These are phyloP conservation scores for Isabelozyma heimii DNA, from an alignment of 805 yeast species.

Conservation along the genomic window DNA sequence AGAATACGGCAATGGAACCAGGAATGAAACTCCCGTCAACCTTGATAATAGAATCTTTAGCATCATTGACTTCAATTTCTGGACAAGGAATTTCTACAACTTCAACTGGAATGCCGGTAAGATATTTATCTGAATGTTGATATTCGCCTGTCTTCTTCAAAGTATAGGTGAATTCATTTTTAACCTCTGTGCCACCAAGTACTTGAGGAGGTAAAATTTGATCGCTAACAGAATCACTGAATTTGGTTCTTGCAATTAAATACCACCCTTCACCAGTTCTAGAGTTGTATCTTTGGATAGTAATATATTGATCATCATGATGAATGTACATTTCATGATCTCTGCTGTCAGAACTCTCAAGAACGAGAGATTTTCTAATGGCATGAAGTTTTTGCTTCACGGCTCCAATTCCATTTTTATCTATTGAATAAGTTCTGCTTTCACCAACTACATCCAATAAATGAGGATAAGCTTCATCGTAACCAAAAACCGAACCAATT, in stretches of 20 bases:
- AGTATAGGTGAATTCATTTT: constrained; percentile 56
- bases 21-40: constrained; percentile 71
- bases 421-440: constrained; percentile 55
- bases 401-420: constrained; percentile 63
- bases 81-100: constrained; percentile 54
- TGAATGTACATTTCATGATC: constrained; percentile 89
- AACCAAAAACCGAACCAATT: constrained; percentile 91
- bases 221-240: constrained; percentile 40
- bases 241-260: constrained; percentile 83
- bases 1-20: constrained; percentile 85
- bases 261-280: constrained; percentile 86
- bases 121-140: constrained; percentile 31
- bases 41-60: constrained; percentile 48
- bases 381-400: constrained; percentile 62
- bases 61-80: constrained; percentile 40
- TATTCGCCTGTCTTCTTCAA: constrained; percentile 53
- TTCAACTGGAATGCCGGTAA: constrained; percentile 67
- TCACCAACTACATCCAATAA: constrained; percentile 81
- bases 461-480: constrained; percentile 86
- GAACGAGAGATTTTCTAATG: constrained; percentile 57
- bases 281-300: constrained; percentile 83
- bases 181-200: constrained; percentile 59
- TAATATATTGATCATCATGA: constrained; percentile 88
- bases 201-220: constrained; percentile 59
- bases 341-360: constrained; percentile 51